phyloP scores from a whole-genome alignment of 73 alveolate species.

The Durusdinium trenchii region DNA sequence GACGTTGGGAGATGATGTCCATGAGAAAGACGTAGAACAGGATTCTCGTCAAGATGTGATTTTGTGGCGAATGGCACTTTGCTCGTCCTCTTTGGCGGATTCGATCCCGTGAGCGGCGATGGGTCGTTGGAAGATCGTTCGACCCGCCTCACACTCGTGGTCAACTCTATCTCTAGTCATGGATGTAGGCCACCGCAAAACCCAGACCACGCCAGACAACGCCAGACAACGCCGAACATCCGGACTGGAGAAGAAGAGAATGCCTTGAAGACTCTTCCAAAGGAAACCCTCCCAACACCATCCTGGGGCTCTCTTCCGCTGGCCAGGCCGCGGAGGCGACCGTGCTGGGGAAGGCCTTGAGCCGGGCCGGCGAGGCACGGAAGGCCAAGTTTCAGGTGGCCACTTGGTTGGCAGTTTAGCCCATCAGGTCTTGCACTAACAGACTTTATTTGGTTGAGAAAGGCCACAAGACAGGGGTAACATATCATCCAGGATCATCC shows the following conservation, averaged over 20 bases:
- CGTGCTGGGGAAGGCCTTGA: slow-evolving; percentile 84
- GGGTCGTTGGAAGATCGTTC: background rate
- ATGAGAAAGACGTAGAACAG: too few species aligned
- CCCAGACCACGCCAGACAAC: background rate
- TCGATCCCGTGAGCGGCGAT: background rate
- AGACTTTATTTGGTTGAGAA: too few species aligned
- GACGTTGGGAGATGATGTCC: too few species aligned
- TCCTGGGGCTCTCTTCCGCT: background rate
- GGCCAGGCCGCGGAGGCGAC: slow-evolving; percentile 43
- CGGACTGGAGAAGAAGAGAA: background rate
- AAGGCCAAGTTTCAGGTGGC: slow-evolving; percentile 74
- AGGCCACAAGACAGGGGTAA: too few species aligned
- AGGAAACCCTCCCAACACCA: background rate
- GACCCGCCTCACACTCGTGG: background rate
- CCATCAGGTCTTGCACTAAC: too few species aligned
- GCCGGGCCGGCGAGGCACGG: background rate
- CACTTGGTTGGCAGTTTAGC: slow-evolving; percentile 46
- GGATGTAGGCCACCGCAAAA: background rate
- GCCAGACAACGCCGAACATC: background rate
- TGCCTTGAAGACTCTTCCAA: background rate
- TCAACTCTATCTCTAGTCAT: background rate
- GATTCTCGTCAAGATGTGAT: too few species aligned
- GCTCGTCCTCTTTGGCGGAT: background rate
- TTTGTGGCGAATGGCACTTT: too few species aligned
- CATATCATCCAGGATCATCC: too few species aligned